Evolutionary conservation across 2,329 filamentous ascomycete species (phyloP).

Genomic region (Xylariaceae sp.): DNA sequence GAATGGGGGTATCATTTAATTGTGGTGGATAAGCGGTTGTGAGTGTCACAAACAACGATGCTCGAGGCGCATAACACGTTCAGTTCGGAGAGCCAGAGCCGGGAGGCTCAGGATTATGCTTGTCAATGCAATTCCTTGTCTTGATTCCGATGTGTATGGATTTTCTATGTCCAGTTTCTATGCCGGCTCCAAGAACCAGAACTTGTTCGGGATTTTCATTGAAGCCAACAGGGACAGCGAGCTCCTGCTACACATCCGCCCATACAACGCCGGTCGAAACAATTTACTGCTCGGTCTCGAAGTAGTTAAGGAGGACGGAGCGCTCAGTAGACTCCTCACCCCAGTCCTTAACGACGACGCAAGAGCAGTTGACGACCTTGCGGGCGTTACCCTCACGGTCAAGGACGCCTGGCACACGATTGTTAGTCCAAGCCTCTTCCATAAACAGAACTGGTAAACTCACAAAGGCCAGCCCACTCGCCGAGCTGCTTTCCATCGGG

Average conservation of each 20-base stretch:
- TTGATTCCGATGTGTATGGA: constrained; percentile 36
- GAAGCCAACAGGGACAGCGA: constrained; percentile 26
- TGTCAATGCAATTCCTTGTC: constrained; percentile 32
- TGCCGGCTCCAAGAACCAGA: constrained; percentile 44
- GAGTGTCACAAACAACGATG: constrained; percentile 8
- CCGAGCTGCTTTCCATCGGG: constrained; percentile 99
- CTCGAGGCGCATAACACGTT: not conserved
- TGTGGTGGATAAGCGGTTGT: constrained; percentile 63
- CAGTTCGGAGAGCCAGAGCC: not conserved
- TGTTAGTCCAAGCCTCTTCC: constrained; percentile 29
- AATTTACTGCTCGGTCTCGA: constrained; percentile 79
- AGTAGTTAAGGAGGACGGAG: constrained; percentile 99
- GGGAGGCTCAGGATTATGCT: constrained; percentile 1
- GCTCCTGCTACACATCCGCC: constrained; percentile 28
- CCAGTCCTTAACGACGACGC: constrained; percentile 99
- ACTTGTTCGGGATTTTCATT: constrained; percentile 27
- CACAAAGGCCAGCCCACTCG: constrained; percentile 99
- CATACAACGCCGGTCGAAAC: constrained; percentile 32
- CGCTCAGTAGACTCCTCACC: constrained; percentile 99
- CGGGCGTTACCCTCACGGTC: constrained; percentile 99
- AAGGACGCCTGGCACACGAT: constrained; percentile 66
- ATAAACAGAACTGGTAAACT: constrained; percentile 41
- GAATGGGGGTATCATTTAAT: constrained; percentile 74
- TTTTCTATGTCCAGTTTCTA: constrained; percentile 31
- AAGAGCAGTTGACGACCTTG: constrained; percentile 99